phyloP scores from a whole-genome alignment of 2,329 filamentous ascomycete genomes.

The Xylaria sp. region DNA sequence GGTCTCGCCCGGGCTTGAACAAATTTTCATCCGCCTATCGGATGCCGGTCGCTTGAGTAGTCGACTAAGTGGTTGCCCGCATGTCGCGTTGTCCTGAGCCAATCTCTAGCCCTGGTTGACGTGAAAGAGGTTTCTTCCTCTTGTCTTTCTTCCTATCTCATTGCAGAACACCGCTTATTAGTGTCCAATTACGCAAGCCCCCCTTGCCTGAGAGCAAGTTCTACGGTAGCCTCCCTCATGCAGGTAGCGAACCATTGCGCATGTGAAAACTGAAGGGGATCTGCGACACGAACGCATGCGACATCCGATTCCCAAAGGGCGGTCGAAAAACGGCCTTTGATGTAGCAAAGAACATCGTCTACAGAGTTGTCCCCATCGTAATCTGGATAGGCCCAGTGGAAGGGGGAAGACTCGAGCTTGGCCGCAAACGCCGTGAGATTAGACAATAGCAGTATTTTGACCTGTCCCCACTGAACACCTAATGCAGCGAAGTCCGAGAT shows the following conservation, averaged over 20 bases:
- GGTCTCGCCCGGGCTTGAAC: neutral
- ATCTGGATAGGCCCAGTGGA: neutral
- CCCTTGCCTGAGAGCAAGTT: neutral
- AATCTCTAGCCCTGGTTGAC: neutral
- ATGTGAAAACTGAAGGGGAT: neutral
- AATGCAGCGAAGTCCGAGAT: neutral
- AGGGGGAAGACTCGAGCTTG: neutral
- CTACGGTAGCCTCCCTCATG: neutral
- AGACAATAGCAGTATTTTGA: neutral
- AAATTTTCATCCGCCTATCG: neutral
- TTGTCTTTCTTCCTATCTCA: neutral
- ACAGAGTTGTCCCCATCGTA: neutral
- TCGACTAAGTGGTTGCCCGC: neutral
- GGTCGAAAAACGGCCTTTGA: neutral
- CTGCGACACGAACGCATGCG: neutral
- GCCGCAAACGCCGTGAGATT: neutral
- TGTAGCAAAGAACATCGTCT: neutral
- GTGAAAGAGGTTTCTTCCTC: neutral
- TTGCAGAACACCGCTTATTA: neutral
- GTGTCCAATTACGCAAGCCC: neutral
- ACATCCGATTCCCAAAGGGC: neutral
- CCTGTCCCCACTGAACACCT: neutral
- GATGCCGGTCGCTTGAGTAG: neutral
- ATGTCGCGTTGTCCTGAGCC: neutral
- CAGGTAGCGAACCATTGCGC: neutral